Percentiles rank a stretch among this genome's conserved stretches.
Conservation (phyloP, 2,329 filamentous ascomycete genomes). For the Cytospora piceicola region DNA sequence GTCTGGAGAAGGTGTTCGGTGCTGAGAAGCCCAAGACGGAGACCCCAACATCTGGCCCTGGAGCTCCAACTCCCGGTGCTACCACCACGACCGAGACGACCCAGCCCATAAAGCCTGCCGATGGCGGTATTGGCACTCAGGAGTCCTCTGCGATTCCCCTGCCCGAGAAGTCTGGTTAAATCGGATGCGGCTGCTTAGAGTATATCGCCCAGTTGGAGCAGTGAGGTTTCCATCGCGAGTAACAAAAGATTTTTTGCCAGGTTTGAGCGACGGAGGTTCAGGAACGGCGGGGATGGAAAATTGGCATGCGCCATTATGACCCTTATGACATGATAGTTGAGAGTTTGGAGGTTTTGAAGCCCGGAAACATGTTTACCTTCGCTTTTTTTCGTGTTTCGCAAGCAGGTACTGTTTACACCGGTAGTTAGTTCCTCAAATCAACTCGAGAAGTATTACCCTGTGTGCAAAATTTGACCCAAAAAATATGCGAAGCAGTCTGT, state of each 20-base stretch:
- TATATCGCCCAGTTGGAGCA: slow-evolving; percentile 1
- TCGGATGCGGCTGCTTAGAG: slow-evolving; percentile 8
- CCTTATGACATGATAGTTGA: slow-evolving; percentile 17
- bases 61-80: slow-evolving; percentile 32
- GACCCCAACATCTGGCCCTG: slow-evolving; percentile 26
- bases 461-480: background rate
- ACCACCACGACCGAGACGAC: slow-evolving; percentile 31
- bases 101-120: slow-evolving; percentile 27
- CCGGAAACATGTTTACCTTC: slow-evolving; percentile 26
- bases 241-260: background rate
- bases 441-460: background rate
- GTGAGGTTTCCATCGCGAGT: slow-evolving; percentile 10
- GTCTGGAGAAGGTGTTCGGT: slow-evolving; percentile 61
- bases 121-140: slow-evolving; percentile 25
- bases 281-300: slow-evolving; percentile 6
- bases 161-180: slow-evolving; percentile 28
- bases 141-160: slow-evolving; percentile 30
- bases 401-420: slow-evolving; percentile 5
- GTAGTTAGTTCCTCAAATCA: slow-evolving; percentile 15
- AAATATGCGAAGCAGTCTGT: background rate
- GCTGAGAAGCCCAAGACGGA: slow-evolving; percentile 50
- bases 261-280: background rate
- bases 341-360: slow-evolving; percentile 14
- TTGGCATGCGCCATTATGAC: slow-evolving; percentile 25
- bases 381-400: slow-evolving; percentile 5